These are phyloP conservation scores for Stachybotrys chartarum DNA, from an alignment of 2,329 filamentous ascomycete species.

Conservation along the genomic window DNA sequence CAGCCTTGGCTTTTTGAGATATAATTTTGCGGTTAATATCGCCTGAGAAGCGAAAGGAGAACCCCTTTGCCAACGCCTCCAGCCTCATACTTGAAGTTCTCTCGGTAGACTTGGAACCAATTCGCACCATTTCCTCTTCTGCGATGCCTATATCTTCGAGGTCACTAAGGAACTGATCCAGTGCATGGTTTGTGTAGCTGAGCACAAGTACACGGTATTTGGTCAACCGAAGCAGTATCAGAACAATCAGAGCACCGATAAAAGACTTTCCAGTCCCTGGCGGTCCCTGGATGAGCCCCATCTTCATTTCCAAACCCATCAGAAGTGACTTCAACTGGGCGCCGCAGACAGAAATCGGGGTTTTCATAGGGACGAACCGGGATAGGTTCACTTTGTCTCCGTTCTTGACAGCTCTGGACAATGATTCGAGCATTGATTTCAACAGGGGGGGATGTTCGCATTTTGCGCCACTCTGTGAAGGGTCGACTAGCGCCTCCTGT, in stretches of 20 bases:
- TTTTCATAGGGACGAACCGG: slow-evolving; percentile 10
- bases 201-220: slow-evolving; percentile 51
- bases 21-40: background rate
- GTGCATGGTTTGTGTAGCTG: slow-evolving; percentile 61
- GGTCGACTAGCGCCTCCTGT: slow-evolving; percentile 40
- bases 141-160: slow-evolving; percentile 52
- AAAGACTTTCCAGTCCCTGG: slow-evolving; percentile 74
- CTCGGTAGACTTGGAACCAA: slow-evolving; percentile 52
- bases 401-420: background rate
- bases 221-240: slow-evolving; percentile 43
- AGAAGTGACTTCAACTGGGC: slow-evolving; percentile 52
- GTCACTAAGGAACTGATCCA: slow-evolving; percentile 61
- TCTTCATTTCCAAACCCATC: slow-evolving; percentile 39
- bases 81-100: slow-evolving; percentile 42
- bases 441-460: background rate
- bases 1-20: background rate
- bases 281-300: slow-evolving; percentile 65
- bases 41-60: slow-evolving; percentile 14
- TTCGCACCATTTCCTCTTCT: slow-evolving; percentile 43
- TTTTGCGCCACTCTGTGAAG: slow-evolving; percentile 1
- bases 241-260: slow-evolving; percentile 57
- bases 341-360: slow-evolving; percentile 13
- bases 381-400: slow-evolving; percentile 5
- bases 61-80: slow-evolving; percentile 24
- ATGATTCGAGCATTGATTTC: background rate